Evolutionary conservation across 1,284 basidiomycete species (phyloP), one percentile per base, ranked within the genome.

Genomic region (Apiotrichum sp.): DNA sequence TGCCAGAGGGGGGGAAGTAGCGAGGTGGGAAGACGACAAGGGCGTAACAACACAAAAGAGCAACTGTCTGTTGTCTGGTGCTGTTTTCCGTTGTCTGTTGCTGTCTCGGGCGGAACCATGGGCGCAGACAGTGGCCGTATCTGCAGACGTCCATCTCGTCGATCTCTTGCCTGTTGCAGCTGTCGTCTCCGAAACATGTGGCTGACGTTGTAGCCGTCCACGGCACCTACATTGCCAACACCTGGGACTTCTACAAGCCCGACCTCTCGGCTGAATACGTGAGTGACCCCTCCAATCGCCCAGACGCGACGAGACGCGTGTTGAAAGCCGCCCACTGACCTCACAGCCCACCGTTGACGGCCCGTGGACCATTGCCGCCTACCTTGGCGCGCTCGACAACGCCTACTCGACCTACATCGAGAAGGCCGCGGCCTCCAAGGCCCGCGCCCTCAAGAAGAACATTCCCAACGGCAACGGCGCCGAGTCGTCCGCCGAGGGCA

Each of bases 221-320:
- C 78, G 95, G 95, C 48, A 92, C 87, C 53, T 90, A 96, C 81
- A 98, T 98, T 88, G 86, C 87, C 67, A 96, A 99, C 81, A 89
- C 87, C 1, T 98, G 95, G 80, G 93, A 97, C 79, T 96, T 96
- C 76, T 96, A 93, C 86, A 97, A 97, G 81, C 93, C 93, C 55
- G 87, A 90, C 66, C 84, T 96, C 31, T 68, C 70, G 42, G 68
- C 72, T 52, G 76, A 78, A 71, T 78, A 78, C 71, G 74, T 76
- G 64, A 66, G 74, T 70, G 22, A 22, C 22, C 22, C 22, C 22
- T 22, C 22, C 22, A 22, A 22, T 22, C 36, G 36, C 36, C 7
- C 36, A 13, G 36, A 38, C 36, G 13, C 13, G 36, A 38, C 13
- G 13, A 7, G 13, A 38, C 36, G 36, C 13, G 36, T 38, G 22